Conservation (phyloP, 2,329 filamentous ascomycete species). For the Fusarium armeniacum region DNA sequence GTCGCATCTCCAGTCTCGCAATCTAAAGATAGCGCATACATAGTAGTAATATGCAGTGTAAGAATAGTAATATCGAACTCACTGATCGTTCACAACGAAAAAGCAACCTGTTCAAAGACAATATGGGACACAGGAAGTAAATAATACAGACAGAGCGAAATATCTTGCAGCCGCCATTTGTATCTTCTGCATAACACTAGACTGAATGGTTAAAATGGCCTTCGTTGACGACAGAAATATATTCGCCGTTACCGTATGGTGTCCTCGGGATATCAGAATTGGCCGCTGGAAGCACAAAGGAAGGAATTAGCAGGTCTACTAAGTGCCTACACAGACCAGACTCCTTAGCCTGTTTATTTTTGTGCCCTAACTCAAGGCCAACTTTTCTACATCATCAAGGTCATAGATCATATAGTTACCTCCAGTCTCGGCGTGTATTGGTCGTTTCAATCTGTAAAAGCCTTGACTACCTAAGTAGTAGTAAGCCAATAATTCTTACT, state of each 20-base stretch:
- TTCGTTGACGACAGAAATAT: not conserved
- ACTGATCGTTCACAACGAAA: not conserved
- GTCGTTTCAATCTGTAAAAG: constrained; percentile 1
- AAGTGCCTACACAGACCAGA: too few relatives aligned
- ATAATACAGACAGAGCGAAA: not conserved
- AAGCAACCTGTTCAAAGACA: not conserved
- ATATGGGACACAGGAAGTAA: not conserved
- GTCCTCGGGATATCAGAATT: too few relatives aligned
- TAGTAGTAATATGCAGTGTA: constrained; percentile 9
- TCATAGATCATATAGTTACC: constrained; percentile 2
- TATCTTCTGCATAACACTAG: not conserved
- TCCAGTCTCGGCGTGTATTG: constrained; percentile 3
- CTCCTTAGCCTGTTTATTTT: too few relatives aligned
- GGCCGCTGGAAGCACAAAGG: too few relatives aligned
- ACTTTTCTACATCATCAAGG: not conserved
- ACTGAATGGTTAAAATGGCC: not conserved
- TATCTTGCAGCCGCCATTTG: not conserved
- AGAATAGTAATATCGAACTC: not conserved
- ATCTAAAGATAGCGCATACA: not conserved
- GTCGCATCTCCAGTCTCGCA: constrained; percentile 8
- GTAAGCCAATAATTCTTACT: constrained; percentile 5
- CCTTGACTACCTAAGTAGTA: not conserved
- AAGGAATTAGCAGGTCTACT: too few relatives aligned
- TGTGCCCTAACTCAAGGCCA: too few relatives aligned
- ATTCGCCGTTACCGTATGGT: not conserved